A percentile compares a stretch with the other conserved stretches of the same genome.
phyloP scores from a whole-genome alignment of 768 basidiomycete genomes.

The Stropharia rugosoannulata region DNA sequence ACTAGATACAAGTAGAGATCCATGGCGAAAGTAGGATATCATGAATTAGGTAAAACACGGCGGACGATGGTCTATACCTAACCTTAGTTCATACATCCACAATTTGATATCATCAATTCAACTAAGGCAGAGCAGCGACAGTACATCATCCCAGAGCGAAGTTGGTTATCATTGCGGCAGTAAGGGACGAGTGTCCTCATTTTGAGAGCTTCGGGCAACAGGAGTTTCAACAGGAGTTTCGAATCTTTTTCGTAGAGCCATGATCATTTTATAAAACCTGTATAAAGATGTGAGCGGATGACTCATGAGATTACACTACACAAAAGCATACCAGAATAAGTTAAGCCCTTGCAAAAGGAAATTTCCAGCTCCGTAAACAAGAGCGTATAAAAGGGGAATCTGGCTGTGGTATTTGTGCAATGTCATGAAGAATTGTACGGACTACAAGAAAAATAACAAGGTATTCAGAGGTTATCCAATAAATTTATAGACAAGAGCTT shows the following conservation, averaged over 20 bases:
- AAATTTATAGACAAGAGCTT: slow-evolving; percentile 15
- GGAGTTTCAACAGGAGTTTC: neutral
- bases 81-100: neutral
- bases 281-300: neutral
- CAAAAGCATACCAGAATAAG: slow-evolving; percentile 65
- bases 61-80: neutral
- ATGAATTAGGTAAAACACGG: neutral
- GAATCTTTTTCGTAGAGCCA: slow-evolving; percentile 64
- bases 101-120: neutral
- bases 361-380: slow-evolving; percentile 59
- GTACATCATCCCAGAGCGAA: neutral
- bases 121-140: neutral
- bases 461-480: neutral
- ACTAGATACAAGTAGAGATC: neutral
- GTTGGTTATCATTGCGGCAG: neutral
- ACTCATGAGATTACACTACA: neutral
- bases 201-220: neutral
- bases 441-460: slow-evolving; percentile 36
- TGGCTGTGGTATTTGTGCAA: slow-evolving; percentile 53
- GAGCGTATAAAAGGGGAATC: slow-evolving; percentile 49
- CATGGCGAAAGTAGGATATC: neutral
- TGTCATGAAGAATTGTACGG: slow-evolving; percentile 62
- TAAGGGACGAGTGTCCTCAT: neutral
- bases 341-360: slow-evolving; percentile 71
- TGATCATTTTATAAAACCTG: slow-evolving; percentile 79